Conservation (phyloP, 2,329 filamentous ascomycete species). For the Diaporthe citrichinensis region DNA sequence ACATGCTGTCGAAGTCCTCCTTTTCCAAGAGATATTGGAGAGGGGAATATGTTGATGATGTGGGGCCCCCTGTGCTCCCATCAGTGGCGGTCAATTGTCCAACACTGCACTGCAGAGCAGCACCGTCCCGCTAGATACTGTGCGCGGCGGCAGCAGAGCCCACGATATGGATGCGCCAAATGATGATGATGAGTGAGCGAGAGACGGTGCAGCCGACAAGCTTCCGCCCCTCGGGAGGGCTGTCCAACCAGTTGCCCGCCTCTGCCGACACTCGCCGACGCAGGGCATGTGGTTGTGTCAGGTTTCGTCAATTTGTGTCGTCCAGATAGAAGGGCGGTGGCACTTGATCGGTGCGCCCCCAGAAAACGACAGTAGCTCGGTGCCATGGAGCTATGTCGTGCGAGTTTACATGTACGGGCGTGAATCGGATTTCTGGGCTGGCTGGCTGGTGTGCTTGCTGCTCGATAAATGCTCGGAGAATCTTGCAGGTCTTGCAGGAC, state of each 20-base stretch:
- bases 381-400: background rate
- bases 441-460: background rate
- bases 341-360: background rate
- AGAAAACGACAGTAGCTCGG: background rate
- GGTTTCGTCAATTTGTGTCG: background rate
- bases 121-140: background rate
- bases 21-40: background rate
- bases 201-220: slow-evolving; percentile 24
- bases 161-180: slow-evolving; percentile 6
- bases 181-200: background rate
- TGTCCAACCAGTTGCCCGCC: slow-evolving; percentile 20
- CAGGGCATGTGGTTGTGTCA: slow-evolving; percentile 15
- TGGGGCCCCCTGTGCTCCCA: slow-evolving; percentile 7
- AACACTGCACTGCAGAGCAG: background rate
- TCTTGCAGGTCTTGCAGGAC: background rate
- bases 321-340: background rate
- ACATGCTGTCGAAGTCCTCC: slow-evolving; percentile 10
- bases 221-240: slow-evolving; percentile 17
- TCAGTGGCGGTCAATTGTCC: slow-evolving; percentile 27
- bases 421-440: background rate
- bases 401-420: background rate
- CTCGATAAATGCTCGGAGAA: slow-evolving; percentile 19
- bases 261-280: slow-evolving; percentile 4
- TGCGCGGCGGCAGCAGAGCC: background rate
- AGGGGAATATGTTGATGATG: background rate